Conservation (phyloP, 2,329 filamentous ascomycete genomes). For the Penicillium janthinellum region DNA sequence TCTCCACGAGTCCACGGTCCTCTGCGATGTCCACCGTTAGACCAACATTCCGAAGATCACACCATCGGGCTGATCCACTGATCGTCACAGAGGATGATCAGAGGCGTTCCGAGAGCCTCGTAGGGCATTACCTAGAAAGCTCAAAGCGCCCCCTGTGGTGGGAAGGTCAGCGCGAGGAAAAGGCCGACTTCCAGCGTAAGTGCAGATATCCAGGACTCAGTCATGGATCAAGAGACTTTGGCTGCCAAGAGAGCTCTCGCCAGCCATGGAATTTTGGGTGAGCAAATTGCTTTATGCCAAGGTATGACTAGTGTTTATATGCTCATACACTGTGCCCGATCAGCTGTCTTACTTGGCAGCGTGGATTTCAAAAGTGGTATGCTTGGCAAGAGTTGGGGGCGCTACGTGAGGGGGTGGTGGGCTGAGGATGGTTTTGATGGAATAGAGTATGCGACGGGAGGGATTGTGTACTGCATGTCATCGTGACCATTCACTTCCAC, state of each 20-base stretch:
- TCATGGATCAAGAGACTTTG: not conserved
- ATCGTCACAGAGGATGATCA: conserved; percentile 6
- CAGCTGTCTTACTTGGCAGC: not conserved
- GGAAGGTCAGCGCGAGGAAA: too few species aligned
- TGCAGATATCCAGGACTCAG: too few species aligned
- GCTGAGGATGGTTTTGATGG: not conserved
- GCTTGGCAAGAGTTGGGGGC: not conserved
- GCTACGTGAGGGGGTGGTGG: not conserved
- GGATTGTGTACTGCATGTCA: not conserved
- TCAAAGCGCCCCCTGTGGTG: not conserved
- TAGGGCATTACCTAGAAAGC: not conserved
- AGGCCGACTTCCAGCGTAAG: too few species aligned
- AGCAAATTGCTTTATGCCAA: not conserved
- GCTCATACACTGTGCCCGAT: not conserved
- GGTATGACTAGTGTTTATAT: not conserved
- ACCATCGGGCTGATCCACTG: conserved; percentile 1
- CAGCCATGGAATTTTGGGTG: not conserved
- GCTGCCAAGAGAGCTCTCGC: not conserved
- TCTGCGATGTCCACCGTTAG: not conserved
- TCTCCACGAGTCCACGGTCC: not conserved
- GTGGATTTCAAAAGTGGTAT: not conserved
- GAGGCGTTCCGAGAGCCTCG: conserved; percentile 5
- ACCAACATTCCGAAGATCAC: not conserved
- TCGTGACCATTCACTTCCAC: not conserved
- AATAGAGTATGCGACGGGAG: not conserved